phyloP scores from a whole-genome alignment of 768 basidiomycete species.

The Trametes gibbosa region DNA sequence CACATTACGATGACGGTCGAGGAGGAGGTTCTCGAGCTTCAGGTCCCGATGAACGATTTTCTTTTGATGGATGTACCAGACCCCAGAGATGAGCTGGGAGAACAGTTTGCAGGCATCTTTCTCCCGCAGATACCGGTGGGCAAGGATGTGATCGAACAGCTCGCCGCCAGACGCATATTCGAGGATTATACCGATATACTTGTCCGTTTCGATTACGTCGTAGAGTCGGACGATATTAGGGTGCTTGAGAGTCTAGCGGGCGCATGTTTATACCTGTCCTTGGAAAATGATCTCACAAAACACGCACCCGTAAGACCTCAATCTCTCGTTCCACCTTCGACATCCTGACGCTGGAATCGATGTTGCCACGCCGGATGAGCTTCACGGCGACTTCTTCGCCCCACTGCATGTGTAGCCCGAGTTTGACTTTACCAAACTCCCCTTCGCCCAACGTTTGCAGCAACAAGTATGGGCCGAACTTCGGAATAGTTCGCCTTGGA shows the following conservation, averaged over 20 bases:
- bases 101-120: constrained; percentile 94
- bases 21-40: constrained; percentile 96
- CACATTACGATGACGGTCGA: constrained; percentile 96
- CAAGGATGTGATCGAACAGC: constrained; percentile 97
- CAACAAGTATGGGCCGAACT: constrained; percentile 93
- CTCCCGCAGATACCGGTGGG: constrained; percentile 94
- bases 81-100: constrained; percentile 96
- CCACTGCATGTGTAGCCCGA: constrained; percentile 91
- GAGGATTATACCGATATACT: constrained; percentile 98
- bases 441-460: constrained; percentile 97
- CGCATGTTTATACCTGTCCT: constrained; percentile 17
- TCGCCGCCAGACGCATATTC: constrained; percentile 99
- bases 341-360: constrained; percentile 83
- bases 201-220: constrained; percentile 99
- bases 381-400: constrained; percentile 99
- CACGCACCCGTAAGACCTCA: constrained; percentile 86
- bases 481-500: constrained; percentile 82
- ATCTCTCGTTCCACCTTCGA: constrained; percentile 98
- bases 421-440: constrained; percentile 98
- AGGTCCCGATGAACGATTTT: constrained; percentile 99
- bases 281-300: constrained; percentile 13
- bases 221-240: constrained; percentile 98
- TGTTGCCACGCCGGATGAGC: constrained; percentile 88
- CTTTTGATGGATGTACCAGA: constrained; percentile 98
- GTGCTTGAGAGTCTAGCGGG: constrained; percentile 79